Evolutionary conservation across 352 stramenopile genomes (phyloP).

Genomic region (Phytophthora europaea): DNA sequence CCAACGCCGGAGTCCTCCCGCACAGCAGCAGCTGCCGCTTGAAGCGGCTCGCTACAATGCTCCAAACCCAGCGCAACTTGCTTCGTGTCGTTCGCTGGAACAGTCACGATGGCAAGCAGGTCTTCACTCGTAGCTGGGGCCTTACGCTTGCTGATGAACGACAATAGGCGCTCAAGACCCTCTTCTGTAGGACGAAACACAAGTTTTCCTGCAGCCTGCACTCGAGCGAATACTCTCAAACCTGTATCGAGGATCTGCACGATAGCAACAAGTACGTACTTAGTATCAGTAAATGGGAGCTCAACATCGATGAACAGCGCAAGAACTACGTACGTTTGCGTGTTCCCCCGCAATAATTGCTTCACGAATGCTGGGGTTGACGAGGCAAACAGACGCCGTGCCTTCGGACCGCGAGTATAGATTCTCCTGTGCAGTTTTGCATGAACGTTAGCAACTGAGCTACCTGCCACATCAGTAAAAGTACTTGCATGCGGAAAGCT

Average conservation of each 20-base stretch:
- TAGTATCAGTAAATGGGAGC: too few species aligned
- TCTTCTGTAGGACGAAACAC: conserved; percentile 88
- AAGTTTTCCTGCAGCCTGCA: conserved; percentile 51
- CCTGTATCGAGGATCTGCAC: conserved; percentile 88
- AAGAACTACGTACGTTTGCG: conserved; percentile 41
- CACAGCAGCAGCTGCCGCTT: conserved; percentile 37
- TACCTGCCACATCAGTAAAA: background rate
- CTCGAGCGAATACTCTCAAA: conserved; percentile 88
- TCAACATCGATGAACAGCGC: background rate
- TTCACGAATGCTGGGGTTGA: conserved; percentile 60
- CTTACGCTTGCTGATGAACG: conserved; percentile 86
- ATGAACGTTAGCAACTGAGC: background rate
- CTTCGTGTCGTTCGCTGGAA: conserved; percentile 28
- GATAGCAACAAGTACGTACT: background rate
- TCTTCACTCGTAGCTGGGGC: conserved; percentile 20
- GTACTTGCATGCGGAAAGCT: conserved; percentile 57
- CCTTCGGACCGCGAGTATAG: conserved; percentile 75
- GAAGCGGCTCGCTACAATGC: conserved; percentile 45
- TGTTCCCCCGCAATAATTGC: conserved; percentile 67
- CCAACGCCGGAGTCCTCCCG: conserved; percentile 51
- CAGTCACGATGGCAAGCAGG: conserved; percentile 33
- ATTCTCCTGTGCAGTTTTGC: conserved; percentile 45
- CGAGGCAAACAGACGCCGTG: conserved; percentile 71
- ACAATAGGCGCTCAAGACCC: conserved; percentile 74
- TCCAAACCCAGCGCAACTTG: conserved; percentile 46